Evolutionary conservation across 768 basidiomycete species (phyloP).

Genomic region (Mycena sanguinolenta): DNA sequence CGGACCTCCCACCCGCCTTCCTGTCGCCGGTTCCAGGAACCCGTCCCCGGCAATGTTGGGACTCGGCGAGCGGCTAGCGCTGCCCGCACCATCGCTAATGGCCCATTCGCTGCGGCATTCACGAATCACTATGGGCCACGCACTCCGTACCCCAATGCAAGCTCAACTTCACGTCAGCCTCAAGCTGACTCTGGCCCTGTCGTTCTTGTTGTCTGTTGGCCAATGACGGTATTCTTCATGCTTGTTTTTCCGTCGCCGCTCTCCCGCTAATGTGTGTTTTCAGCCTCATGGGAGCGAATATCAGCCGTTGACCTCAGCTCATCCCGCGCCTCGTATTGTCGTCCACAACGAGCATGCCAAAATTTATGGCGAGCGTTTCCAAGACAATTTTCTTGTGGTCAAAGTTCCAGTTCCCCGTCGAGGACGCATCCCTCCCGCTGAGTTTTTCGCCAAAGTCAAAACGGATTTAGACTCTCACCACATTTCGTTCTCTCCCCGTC

Average conservation of each 20-base stretch:
- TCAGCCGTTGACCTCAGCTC: neutral
- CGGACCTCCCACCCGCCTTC: neutral
- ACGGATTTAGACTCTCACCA: neutral
- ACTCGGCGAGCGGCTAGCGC: neutral
- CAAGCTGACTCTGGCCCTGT: neutral
- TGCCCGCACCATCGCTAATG: neutral
- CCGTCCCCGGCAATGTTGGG: neutral
- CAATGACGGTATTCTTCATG: neutral
- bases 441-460: neutral
- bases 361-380: neutral
- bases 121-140: constrained; percentile 1
- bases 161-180: neutral
- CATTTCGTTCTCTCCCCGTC: neutral
- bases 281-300: neutral
- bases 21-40: neutral
- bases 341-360: neutral
- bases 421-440: neutral
- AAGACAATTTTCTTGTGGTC: neutral
- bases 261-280: neutral
- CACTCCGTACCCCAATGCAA: neutral
- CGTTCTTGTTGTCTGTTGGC: neutral
- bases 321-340: neutral
- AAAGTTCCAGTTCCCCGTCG: neutral
- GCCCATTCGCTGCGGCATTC: neutral
- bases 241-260: neutral